These are phyloP conservation scores for Phytopythium cucurbitacearum DNA, from an alignment of 352 stramenopile genomes.

Conservation along the genomic window DNA sequence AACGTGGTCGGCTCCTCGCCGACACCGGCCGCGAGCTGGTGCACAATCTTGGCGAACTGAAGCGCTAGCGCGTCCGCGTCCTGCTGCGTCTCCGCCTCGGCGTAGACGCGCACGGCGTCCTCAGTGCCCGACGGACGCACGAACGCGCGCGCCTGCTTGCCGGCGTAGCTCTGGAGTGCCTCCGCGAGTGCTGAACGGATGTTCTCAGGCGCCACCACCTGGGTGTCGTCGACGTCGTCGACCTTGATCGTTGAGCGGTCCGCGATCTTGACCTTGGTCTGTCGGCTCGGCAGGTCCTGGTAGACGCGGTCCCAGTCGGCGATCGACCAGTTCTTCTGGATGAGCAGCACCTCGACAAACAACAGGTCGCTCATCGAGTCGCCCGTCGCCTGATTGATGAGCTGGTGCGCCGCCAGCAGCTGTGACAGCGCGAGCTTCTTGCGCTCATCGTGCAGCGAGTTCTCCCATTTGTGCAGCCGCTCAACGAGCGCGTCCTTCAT, in stretches of 20 bases:
- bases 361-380: constrained; percentile 97
- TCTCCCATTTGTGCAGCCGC: constrained; percentile 80
- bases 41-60: constrained; percentile 76
- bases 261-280: constrained; percentile 83
- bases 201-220: constrained; percentile 49
- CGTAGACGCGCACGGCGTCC: constrained; percentile 98
- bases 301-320: constrained; percentile 94
- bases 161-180: constrained; percentile 48
- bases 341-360: constrained; percentile 94
- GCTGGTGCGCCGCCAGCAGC: constrained; percentile 80
- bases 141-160: constrained; percentile 84
- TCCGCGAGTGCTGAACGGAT: constrained; percentile 55
- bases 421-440: constrained; percentile 83
- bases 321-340: constrained; percentile 86
- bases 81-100: constrained; percentile 90
- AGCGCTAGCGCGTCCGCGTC: constrained; percentile 89
- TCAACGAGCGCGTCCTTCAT: constrained; percentile 90
- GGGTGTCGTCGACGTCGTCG: constrained; percentile 65
- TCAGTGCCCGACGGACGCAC: constrained; percentile 97
- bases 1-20: constrained; percentile 59
- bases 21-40: constrained; percentile 71
- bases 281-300: constrained; percentile 90
- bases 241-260: constrained; percentile 62
- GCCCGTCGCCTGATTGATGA: constrained; percentile 97
- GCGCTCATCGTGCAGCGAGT: constrained; percentile 60